These are phyloP conservation scores for Aspergillus homomorphus DNA, from an alignment of 495 filamentous ascomycete species.

Conservation along the genomic window DNA sequence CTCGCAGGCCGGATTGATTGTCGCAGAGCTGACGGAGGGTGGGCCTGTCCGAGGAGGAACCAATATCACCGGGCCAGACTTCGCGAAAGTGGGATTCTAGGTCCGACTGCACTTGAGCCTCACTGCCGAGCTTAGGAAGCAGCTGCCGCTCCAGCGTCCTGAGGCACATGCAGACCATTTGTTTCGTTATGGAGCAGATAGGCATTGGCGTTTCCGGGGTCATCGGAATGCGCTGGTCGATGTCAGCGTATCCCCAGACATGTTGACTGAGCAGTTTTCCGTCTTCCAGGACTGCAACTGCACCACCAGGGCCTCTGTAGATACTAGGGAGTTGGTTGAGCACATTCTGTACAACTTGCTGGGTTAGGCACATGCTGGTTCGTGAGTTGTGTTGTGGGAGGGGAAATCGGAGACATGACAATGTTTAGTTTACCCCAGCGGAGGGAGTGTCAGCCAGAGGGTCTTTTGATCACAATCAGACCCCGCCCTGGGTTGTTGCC, in stretches of 20 bases:
- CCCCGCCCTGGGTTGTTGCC: too few species aligned
- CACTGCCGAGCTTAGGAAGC: not conserved
- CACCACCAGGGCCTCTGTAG: slow-evolving; percentile 27
- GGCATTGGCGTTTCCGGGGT: slow-evolving; percentile 25
- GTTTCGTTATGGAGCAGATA: slow-evolving; percentile 38
- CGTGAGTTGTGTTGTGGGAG: too few species aligned
- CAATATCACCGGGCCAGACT: not conserved
- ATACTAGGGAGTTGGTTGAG: not conserved
- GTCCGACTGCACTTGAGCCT: not conserved
- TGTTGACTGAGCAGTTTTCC: slow-evolving; percentile 27
- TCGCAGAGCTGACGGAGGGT: slow-evolving; percentile 25
- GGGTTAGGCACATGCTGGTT: too few species aligned
- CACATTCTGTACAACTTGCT: not conserved
- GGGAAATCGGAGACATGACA: too few species aligned
- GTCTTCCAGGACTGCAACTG: slow-evolving; percentile 28
- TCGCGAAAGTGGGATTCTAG: not conserved
- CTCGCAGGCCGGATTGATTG: slow-evolving; percentile 35
- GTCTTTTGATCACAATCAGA: too few species aligned
- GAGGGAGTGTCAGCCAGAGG: too few species aligned
- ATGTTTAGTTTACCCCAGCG: too few species aligned
- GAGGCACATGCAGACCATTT: slow-evolving; percentile 32
- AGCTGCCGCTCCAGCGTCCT: slow-evolving; percentile 25
- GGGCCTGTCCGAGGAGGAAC: not conserved
- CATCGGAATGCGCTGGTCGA: slow-evolving; percentile 26
- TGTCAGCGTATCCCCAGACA: slow-evolving; percentile 33